Conservation (phyloP, 2,329 filamentous ascomycete species). For the Alternaria conjuncta region DNA sequence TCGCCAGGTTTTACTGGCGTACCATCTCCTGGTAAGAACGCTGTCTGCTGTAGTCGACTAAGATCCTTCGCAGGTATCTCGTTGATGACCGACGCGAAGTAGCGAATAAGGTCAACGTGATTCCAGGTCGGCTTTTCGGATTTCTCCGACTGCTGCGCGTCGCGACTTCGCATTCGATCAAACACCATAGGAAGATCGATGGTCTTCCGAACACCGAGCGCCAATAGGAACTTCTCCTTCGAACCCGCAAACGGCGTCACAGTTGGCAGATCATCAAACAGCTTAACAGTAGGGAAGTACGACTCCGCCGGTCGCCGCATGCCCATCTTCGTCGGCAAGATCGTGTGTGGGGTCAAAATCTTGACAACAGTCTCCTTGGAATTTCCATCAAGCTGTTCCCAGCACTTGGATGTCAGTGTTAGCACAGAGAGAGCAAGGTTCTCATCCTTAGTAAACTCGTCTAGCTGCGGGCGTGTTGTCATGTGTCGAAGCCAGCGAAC, state of each 20-base stretch:
- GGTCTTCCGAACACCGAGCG: constrained; percentile 91
- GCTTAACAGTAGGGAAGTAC: constrained; percentile 90
- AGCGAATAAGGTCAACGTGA: constrained; percentile 92
- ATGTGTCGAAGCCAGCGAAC: constrained; percentile 86
- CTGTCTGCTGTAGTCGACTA: constrained; percentile 75
- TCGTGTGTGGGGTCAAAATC: constrained; percentile 70
- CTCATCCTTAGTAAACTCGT: constrained; percentile 70
- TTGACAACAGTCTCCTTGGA: constrained; percentile 71
- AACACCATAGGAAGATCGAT: constrained; percentile 95
- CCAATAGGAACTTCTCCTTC: constrained; percentile 86
- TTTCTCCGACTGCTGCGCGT: constrained; percentile 48
- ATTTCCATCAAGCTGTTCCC: constrained; percentile 75
- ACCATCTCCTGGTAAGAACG: constrained; percentile 76
- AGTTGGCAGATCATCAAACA: constrained; percentile 91
- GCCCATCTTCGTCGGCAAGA: constrained; percentile 89
- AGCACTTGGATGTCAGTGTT: constrained; percentile 82
- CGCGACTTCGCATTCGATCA: constrained; percentile 74
- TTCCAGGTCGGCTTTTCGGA: constrained; percentile 73
- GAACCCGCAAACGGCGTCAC: constrained; percentile 75
- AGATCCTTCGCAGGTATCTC: constrained; percentile 89
- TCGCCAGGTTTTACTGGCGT: constrained; percentile 33
- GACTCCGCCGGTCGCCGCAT: constrained; percentile 86
- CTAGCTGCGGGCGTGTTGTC: constrained; percentile 63
- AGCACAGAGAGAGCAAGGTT: constrained; percentile 80
- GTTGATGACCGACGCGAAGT: constrained; percentile 84